Evolutionary conservation across 164 flowering plant genomes (phyloP).

Genomic region (Liriodendron chinense): DNA sequence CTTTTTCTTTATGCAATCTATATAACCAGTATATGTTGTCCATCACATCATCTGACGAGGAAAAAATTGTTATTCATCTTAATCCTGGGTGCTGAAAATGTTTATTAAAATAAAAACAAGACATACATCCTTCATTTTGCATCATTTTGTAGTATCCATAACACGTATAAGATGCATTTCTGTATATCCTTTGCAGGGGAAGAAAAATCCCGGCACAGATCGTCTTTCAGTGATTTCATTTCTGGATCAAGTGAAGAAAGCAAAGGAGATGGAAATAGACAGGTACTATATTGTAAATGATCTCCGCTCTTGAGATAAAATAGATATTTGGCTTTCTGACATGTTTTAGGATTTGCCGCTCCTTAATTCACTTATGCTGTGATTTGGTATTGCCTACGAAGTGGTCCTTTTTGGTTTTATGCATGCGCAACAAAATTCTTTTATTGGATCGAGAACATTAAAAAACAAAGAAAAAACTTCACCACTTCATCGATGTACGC

Average conservation of each 20-base stretch:
- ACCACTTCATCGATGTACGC: not conserved
- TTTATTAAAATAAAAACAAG: too few species aligned
- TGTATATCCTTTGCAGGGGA: constrained; percentile 54
- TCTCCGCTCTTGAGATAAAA: not conserved
- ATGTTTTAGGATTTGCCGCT: not conserved
- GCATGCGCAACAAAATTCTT: not conserved
- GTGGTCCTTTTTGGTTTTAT: not conserved
- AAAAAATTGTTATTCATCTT: too few species aligned
- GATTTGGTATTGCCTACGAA: not conserved
- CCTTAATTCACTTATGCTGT: not conserved
- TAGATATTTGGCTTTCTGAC: not conserved
- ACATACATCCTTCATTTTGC: not conserved
- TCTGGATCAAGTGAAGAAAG: constrained; percentile 61
- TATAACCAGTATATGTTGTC: not conserved
- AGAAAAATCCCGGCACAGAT: constrained; percentile 88
- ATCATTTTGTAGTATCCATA: not conserved
- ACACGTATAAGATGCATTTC: not conserved
- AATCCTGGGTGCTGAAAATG: not conserved
- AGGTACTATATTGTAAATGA: constrained; percentile 34
- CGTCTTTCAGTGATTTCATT: constrained; percentile 55
- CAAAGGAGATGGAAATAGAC: constrained; percentile 89
- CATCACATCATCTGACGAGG: not conserved
- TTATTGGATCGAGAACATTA: not conserved
- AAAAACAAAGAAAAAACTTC: not conserved
- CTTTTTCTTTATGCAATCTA: not conserved